These are phyloP conservation scores for Linderniella brevidens DNA, from an alignment of 257 asterid genomes.

Conservation along the genomic window DNA sequence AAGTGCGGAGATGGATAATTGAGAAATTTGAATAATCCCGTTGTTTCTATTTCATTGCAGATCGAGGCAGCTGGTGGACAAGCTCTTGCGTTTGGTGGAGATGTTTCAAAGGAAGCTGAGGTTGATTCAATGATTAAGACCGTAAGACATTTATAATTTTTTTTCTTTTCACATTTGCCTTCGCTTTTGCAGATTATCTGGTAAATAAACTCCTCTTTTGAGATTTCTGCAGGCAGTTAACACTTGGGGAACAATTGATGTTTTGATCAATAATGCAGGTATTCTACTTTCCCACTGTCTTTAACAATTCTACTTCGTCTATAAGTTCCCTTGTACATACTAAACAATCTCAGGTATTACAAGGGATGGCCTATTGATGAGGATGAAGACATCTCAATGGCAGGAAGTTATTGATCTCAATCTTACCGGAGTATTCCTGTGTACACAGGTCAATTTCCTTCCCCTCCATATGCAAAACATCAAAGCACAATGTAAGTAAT, in stretches of 20 bases:
- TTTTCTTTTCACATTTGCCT: too few species aligned
- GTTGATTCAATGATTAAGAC: conserved; percentile 87
- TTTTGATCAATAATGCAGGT: conserved; percentile 92
- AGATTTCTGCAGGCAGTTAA: conserved; percentile 58
- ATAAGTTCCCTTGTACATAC: not conserved
- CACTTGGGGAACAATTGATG: conserved; percentile 88
- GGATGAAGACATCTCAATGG: conserved; percentile 90
- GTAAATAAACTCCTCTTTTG: not conserved
- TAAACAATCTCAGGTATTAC: conserved; percentile 52
- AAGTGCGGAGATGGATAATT: not conserved
- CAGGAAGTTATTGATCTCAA: conserved; percentile 90
- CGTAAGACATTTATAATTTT: conserved; percentile 22
- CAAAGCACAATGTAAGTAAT: not conserved
- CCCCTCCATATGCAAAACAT: conserved; percentile 1
- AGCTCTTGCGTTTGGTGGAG: conserved; percentile 83
- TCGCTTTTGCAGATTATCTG: not conserved
- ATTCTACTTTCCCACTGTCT: conserved; percentile 6
- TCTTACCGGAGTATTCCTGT: conserved; percentile 85
- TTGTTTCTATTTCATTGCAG: conserved; percentile 22
- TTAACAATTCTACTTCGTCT: conserved; percentile 2
- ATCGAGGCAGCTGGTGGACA: conserved; percentile 80
- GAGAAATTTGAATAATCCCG: too few species aligned
- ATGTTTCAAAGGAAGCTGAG: conserved; percentile 90
- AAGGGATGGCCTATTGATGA: conserved; percentile 88
- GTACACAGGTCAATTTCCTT: conserved; percentile 55